Conservation (phyloP, 2,329 filamentous ascomycete species). For the Parascedosporium putredinis region DNA sequence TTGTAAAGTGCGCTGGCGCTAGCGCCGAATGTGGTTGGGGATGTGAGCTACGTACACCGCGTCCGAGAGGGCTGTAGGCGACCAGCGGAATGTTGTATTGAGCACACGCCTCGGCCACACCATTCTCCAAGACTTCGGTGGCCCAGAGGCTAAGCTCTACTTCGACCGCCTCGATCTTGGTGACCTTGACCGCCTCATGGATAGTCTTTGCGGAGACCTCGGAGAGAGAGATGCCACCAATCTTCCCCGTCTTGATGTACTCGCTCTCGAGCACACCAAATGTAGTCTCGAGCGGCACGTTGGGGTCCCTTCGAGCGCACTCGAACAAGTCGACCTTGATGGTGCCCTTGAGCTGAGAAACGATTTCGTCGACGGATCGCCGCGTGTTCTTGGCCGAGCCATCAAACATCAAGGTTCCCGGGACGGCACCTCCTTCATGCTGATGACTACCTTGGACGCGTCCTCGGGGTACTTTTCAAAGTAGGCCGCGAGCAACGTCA, state of each 20-base stretch:
- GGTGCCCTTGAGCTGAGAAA: constrained; percentile 38
- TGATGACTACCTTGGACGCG: constrained; percentile 49
- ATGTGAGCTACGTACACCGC: constrained; percentile 27
- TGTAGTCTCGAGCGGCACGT: constrained; percentile 32
- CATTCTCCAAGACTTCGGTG: constrained; percentile 38
- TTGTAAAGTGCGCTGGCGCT: no score
- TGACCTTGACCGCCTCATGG: constrained; percentile 32
- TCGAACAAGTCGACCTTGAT: constrained; percentile 53
- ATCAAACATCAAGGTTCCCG: constrained; percentile 28
- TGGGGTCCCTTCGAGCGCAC: constrained; percentile 44
- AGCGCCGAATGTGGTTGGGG: not conserved
- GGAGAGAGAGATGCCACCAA: constrained; percentile 41
- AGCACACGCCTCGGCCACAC: constrained; percentile 42
- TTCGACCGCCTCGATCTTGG: constrained; percentile 38
- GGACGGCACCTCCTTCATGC: constrained; percentile 45
- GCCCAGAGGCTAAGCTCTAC: constrained; percentile 42
- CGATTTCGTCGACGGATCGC: constrained; percentile 46
- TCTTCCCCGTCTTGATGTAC: constrained; percentile 40
- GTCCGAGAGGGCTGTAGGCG: constrained; percentile 62
- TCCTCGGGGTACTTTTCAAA: constrained; percentile 55
- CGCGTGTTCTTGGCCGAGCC: constrained; percentile 44
- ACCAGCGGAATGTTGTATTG: constrained; percentile 59
- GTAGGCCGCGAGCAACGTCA: constrained; percentile 50
- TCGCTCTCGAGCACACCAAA: constrained; percentile 32
- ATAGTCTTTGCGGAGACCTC: constrained; percentile 40